phyloP scores from a whole-genome alignment of 2,329 filamentous ascomycete species.

The Hypoxylon sp. region DNA sequence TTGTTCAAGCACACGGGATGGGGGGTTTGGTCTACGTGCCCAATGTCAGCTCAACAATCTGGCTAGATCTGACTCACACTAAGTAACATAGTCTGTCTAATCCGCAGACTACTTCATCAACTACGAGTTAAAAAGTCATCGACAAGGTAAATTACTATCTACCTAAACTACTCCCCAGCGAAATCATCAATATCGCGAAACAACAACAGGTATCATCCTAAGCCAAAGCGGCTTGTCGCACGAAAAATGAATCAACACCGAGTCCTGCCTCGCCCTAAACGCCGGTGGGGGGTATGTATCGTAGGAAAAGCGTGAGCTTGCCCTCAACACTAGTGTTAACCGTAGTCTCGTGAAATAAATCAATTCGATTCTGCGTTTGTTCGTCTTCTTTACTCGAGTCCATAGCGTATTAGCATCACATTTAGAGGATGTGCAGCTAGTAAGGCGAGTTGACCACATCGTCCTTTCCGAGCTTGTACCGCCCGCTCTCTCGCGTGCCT shows the following conservation, averaged over 20 bases:
- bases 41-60: neutral
- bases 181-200: slow-evolving; percentile 24
- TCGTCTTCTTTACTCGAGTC: neutral
- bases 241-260: slow-evolving; percentile 29
- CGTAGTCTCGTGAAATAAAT: slow-evolving; percentile 38
- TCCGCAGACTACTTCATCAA: neutral
- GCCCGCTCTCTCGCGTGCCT: slow-evolving; percentile 68
- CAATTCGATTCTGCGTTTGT: slow-evolving; percentile 10
- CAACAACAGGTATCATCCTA: slow-evolving; percentile 35
- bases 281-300: slow-evolving; percentile 48
- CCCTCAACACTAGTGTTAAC: slow-evolving; percentile 27
- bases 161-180: slow-evolving; percentile 26
- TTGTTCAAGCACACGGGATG: neutral
- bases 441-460: slow-evolving; percentile 85
- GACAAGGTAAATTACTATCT: slow-evolving; percentile 42
- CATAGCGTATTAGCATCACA: neutral
- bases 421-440: slow-evolving; percentile 52
- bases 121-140: neutral
- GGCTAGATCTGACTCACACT: no score
- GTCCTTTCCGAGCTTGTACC: slow-evolving; percentile 82
- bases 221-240: slow-evolving; percentile 30
- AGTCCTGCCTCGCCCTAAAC: slow-evolving; percentile 43
- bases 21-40: neutral
- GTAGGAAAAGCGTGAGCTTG: slow-evolving; percentile 38
- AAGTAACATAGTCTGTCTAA: neutral